Base-by-base conservation (phyloP, 1,284 basidiomycete genomes). In the Porogramme epimiltina region DNA sequence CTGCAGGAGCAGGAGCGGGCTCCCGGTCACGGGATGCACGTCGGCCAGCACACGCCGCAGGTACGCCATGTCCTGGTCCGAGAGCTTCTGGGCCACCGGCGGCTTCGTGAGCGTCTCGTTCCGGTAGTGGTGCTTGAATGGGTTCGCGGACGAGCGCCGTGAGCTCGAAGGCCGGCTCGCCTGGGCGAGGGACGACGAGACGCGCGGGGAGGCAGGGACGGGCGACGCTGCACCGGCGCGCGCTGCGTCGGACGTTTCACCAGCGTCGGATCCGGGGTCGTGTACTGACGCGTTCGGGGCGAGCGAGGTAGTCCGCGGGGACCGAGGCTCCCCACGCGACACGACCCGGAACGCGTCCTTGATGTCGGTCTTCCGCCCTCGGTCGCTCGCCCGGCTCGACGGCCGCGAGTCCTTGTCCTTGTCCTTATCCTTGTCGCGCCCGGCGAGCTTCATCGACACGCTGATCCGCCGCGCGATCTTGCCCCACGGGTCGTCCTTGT, bases 1-100 rank as follows among this genome's bases (percentile, higher is more conserved):
- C 25, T 71, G 62, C 8, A 84, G 75, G 38, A 82, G 67, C 3
- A 73, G 67, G 52, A 82, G 77, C 3, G 78, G 74, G 50, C 72
- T 69, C 2, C 62, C 63, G 15, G 61, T 47, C 3, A 65, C 63
- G 1, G 68, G 65, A 36, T 70, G 70, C 5, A 85, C 73, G 52
- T 90, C 87, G 0, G 87, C 84, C 11, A 90, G 73, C 24, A 89
- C 78, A 42, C 77, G 75, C 15, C 80, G 79, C 15, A 90, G 72
- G 66, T 87, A 90, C 43, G 78, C 81, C 4, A 78, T 67, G 60
- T 90, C 83, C 50, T 78, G 79, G 13, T 72, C 58, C 0, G 77
- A 72, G 3, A 77, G 75, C 64, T 84, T 85, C 0, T 80, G 79
- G 0, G 74, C 38, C 70, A 52, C 78, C 0, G 76, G 74, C 1